phyloP scores from a whole-genome alignment of 805 yeast genomes.

The Myxozyma sirexii region DNA sequence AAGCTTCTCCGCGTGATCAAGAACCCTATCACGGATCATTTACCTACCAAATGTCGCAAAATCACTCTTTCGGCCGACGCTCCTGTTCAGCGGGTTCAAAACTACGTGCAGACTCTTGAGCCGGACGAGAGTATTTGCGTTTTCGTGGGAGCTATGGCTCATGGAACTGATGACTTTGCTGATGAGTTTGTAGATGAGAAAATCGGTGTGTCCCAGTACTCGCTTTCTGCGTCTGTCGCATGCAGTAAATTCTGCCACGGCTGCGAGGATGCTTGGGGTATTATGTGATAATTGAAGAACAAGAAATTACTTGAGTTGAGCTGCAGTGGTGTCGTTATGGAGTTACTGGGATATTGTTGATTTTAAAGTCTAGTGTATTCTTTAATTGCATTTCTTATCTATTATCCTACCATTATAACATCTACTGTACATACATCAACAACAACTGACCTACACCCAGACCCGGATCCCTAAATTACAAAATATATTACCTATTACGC shows the following conservation, averaged over 20 bases:
- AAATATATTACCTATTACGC: too few species aligned
- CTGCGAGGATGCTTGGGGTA: conserved; percentile 97
- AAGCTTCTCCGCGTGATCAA: conserved; percentile 90
- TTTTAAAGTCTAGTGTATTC: neutral
- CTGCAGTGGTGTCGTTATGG: too few species aligned
- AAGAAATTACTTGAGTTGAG: neutral
- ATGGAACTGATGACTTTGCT: conserved; percentile 96
- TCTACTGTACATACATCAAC: neutral
- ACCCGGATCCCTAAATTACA: too few species aligned
- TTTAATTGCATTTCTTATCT: neutral
- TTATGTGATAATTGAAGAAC: conserved; percentile 45
- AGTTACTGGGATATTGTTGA: neutral
- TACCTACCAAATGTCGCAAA: conserved; percentile 94
- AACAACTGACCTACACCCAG: neutral
- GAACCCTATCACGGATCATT: conserved; percentile 94
- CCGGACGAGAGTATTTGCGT: conserved; percentile 94
- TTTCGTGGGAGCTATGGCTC: conserved; percentile 98
- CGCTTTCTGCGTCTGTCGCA: conserved; percentile 95
- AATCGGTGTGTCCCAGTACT: conserved; percentile 92
- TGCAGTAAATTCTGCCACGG: conserved; percentile 98
- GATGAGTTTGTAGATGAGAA: conserved; percentile 97
- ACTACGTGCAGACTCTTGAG: conserved; percentile 76
- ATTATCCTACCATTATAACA: neutral
- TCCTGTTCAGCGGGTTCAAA: conserved; percentile 79
- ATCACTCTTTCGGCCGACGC: conserved; percentile 93